Base-by-base conservation (phyloP, 495 filamentous ascomycete genomes). In the Sabuloglossum arenarium region DNA sequence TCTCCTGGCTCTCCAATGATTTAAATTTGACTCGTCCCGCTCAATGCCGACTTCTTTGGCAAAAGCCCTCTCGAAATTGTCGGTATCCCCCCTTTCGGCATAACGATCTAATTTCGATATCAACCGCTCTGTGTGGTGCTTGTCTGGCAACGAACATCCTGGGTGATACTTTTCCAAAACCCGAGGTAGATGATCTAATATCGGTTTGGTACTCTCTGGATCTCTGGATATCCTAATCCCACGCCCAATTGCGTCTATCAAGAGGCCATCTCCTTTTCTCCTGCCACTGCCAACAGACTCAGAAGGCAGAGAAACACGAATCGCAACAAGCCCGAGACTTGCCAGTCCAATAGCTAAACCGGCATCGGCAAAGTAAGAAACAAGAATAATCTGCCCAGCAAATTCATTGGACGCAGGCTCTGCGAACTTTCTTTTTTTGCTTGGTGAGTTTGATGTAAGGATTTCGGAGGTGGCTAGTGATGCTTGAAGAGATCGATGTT, bases 1-100 rank as follows among this genome's bases (percentile, higher is more conserved):
- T 28, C 31, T 58, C 42, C 27, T 27, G 6, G n/a, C 30, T 23
- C 50, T 37, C 56, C 56, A 58, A 10, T 16, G 12, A 6, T 56
- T 12, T 25, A 54, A 23, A 6, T 39, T 27, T 24, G 25, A 25
- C 32, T 58, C 27, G 29, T 58, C 31, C 19, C 53, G 56, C 19
- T 37, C 2, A 24, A 67, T 57, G 28, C 61, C 59, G 0, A 67
- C 42, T 14, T 61, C 58, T 21, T 45, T n/a, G 0, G 65, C 66
- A 43, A 83, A 61, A 4, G 75, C 55, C 12, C 65, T 61, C 57
- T 86, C 82, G 57, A 84, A 81, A 0, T 63, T 69, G 6, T 51
- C 60, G 3, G 73, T 56, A 24, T 82, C 68, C 3, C 71, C 66
- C 4, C 68, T 57, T 1, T 62, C 60, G 0, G 75, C 64, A 28